phyloP scores from a whole-genome alignment of 2,329 filamentous ascomycete species.

The Cladorrhinum sp. region DNA sequence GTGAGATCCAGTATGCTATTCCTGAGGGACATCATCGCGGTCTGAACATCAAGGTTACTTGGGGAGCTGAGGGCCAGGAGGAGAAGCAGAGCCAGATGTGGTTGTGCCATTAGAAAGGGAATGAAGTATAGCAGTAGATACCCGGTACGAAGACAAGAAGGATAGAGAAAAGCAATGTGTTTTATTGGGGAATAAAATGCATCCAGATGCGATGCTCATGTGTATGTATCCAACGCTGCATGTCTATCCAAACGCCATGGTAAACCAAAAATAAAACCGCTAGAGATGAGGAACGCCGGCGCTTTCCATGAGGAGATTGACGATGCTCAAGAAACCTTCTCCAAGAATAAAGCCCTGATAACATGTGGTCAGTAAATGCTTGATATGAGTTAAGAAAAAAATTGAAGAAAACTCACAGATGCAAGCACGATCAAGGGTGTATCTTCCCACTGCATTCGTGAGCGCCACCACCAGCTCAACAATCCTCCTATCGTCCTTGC shows the following conservation, averaged over 20 bases:
- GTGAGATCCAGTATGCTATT: conserved; percentile 68
- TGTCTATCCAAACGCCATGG: background rate
- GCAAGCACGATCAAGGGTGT: conserved; percentile 88
- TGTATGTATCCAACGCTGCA: background rate
- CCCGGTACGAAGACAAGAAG: conserved; percentile 4
- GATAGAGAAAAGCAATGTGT: background rate
- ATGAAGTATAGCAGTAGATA: background rate
- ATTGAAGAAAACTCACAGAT: conserved; percentile 46
- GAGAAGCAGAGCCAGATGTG: conserved; percentile 47
- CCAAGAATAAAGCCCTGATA: conserved; percentile 81
- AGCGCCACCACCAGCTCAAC: conserved; percentile 73
- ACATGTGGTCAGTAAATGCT: conserved; percentile 18
- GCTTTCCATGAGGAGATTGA: conserved; percentile 74
- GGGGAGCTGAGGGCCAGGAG: conserved; percentile 48
- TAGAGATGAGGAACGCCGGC: conserved; percentile 27
- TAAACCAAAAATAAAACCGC: background rate
- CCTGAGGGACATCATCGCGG: conserved; percentile 67
- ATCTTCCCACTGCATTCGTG: conserved; percentile 50
- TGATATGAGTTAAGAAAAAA: no score
- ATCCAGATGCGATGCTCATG: background rate
- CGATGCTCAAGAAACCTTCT: conserved; percentile 87
- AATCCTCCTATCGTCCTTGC: conserved; percentile 79
- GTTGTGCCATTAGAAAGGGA: conserved; percentile 41
- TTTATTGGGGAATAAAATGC: background rate
- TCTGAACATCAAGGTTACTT: conserved; percentile 61